Conservation (phyloP, 129 eudicot genomes). For the Flaveria trinervia region DNA sequence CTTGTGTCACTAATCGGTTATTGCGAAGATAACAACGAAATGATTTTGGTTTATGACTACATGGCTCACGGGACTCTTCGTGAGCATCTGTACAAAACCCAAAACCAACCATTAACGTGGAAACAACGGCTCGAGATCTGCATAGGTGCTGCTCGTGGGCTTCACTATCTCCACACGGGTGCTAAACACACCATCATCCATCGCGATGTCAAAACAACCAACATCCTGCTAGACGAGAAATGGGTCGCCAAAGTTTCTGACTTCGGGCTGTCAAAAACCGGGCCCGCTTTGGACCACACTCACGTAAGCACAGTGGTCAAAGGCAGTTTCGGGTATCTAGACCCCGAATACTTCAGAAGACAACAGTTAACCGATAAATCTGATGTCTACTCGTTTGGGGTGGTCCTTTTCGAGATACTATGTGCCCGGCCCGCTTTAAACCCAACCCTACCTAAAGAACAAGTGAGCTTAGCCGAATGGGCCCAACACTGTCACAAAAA, state of each 20-base stretch:
- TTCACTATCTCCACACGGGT: conserved; percentile 96
- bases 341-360: conserved; percentile 82
- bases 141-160: conserved; percentile 92
- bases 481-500: conserved; percentile 73
- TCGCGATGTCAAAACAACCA: conserved; percentile 92
- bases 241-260: conserved; percentile 97
- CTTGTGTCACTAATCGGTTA: conserved; percentile 87
- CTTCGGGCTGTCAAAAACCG: conserved; percentile 87
- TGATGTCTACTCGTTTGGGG: conserved; percentile 88
- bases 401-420: conserved; percentile 80
- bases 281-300: conserved; percentile 81
- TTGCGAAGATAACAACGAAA: conserved; percentile 85
- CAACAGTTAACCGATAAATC: conserved; percentile 93
- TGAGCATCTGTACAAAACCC: conserved; percentile 88
- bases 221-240: conserved; percentile 81
- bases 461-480: conserved; percentile 94
- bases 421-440: conserved; percentile 92
- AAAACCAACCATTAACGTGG: conserved; percentile 89
- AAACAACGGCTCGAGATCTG: conserved; percentile 92
- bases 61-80: conserved; percentile 99
- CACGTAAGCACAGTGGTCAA: conserved; percentile 95
- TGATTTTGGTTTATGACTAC: conserved; percentile 91
- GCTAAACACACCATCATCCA: conserved; percentile 93
- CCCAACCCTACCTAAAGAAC: conserved; percentile 86
- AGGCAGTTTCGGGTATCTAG: conserved; percentile 92